Evolutionary conservation across 2,329 filamentous ascomycete genomes (phyloP).

Genomic region (Beauveria australis): DNA sequence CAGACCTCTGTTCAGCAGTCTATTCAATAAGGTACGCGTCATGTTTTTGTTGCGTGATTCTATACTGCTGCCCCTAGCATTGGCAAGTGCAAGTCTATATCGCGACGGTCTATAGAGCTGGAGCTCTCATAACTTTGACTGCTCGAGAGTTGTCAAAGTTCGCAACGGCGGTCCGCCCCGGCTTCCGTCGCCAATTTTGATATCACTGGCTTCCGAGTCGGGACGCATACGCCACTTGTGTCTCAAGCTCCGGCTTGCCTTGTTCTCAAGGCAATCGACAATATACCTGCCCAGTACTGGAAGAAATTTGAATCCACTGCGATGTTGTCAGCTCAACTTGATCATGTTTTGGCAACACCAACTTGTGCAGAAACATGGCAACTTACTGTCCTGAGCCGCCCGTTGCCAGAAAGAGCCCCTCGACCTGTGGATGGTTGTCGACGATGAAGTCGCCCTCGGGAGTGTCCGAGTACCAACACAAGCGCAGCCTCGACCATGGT

Average conservation of each 20-base stretch:
- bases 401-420: constrained; percentile 39
- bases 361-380: neutral
- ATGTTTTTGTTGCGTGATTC: neutral
- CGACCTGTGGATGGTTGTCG: constrained; percentile 42
- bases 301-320: constrained; percentile 21
- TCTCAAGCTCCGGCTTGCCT: constrained; percentile 19
- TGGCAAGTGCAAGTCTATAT: neutral
- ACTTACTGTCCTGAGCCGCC: constrained; percentile 37
- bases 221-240: constrained; percentile 23
- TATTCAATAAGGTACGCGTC: neutral
- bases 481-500: constrained; percentile 39
- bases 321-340: neutral
- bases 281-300: constrained; percentile 20
- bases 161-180: constrained; percentile 21
- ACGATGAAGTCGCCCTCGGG: constrained; percentile 56
- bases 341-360: neutral
- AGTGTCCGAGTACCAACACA: constrained; percentile 61
- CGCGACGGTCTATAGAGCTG: neutral
- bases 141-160: constrained; percentile 18
- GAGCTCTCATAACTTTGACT: constrained; percentile 19
- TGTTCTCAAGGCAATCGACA: constrained; percentile 26
- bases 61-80: neutral
- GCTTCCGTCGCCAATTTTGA: constrained; percentile 22
- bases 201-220: neutral
- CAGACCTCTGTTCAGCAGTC: neutral